These are phyloP conservation scores for Xylaria sp. DNA, from an alignment of 2,329 filamentous ascomycete genomes.

Conservation along the genomic window DNA sequence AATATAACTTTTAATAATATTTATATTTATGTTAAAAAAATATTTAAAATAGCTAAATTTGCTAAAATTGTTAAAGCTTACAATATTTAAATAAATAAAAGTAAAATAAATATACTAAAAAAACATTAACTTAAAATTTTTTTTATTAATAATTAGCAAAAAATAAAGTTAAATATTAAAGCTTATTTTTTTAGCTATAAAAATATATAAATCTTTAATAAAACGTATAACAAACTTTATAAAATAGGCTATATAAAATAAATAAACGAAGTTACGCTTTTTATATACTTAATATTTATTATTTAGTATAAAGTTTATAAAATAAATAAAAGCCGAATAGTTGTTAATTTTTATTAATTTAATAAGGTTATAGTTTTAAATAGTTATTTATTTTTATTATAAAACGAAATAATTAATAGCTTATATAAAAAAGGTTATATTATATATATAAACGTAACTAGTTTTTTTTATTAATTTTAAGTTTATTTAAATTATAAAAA, in stretches of 20 bases:
- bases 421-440: not conserved
- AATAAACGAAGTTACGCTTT: not conserved
- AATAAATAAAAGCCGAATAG: not conserved
- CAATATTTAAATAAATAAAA: not conserved
- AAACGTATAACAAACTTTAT: not conserved
- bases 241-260: not conserved
- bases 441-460: not conserved
- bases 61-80: too few species aligned
- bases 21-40: too few species aligned
- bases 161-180: not conserved
- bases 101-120: not conserved
- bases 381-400: not conserved
- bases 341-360: not conserved
- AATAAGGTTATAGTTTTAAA: slow-evolving; percentile 2
- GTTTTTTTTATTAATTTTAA: slow-evolving; percentile 10
- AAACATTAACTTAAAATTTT: not conserved
- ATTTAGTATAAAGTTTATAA: not conserved
- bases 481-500: slow-evolving; percentile 4
- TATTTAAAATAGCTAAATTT: too few species aligned
- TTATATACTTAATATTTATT: not conserved
- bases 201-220: not conserved
- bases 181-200: not conserved
- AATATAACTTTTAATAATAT: too few species aligned
- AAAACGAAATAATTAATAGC: not conserved
- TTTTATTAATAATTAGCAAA: not conserved